phyloP scores from a whole-genome alignment of 495 filamentous ascomycete species.

The Lophiostoma macrostomum region DNA sequence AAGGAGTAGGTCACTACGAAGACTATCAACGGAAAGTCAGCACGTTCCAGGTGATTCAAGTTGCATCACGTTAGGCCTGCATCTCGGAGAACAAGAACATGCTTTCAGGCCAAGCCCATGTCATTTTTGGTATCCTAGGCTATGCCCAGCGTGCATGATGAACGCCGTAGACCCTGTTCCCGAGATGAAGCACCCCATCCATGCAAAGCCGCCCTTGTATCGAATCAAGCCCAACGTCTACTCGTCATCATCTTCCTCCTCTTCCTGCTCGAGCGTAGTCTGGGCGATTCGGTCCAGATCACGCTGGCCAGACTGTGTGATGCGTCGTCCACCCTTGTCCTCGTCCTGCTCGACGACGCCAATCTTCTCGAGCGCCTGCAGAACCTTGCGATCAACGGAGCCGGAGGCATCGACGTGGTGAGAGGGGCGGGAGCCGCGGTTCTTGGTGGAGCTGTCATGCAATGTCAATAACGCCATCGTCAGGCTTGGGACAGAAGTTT shows the following conservation, averaged over 20 bases:
- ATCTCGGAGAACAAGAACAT: too few species aligned
- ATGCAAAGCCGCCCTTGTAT: slow-evolving; percentile 17
- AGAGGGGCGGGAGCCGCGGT: slow-evolving; percentile 85
- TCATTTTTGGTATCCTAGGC: slow-evolving; percentile 25
- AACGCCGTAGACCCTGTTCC: slow-evolving; percentile 28
- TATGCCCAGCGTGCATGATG: slow-evolving; percentile 14
- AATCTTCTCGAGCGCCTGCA: slow-evolving; percentile 98
- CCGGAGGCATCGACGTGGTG: slow-evolving; percentile 96
- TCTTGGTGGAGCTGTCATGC: slow-evolving; percentile 73
- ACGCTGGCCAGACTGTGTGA: slow-evolving; percentile 94
- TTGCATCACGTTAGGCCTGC: too few species aligned
- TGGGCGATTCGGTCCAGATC: slow-evolving; percentile 94
- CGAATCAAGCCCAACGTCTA: slow-evolving; percentile 28
- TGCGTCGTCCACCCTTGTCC: slow-evolving; percentile 94
- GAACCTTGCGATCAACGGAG: slow-evolving; percentile 89
- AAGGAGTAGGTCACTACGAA: too few species aligned
- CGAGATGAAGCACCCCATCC: slow-evolving; percentile 11
- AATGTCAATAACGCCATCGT: neutral
- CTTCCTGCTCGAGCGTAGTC: slow-evolving; percentile 67
- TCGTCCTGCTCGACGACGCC: slow-evolving; percentile 93
- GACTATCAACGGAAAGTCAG: too few species aligned
- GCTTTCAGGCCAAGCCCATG: slow-evolving; percentile 24
- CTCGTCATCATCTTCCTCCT: slow-evolving; percentile 63
- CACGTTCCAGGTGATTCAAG: too few species aligned
- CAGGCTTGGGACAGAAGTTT: neutral